Evolutionary conservation across 495 filamentous ascomycete species (phyloP).

Genomic region (Sabuloglossum arenarium): DNA sequence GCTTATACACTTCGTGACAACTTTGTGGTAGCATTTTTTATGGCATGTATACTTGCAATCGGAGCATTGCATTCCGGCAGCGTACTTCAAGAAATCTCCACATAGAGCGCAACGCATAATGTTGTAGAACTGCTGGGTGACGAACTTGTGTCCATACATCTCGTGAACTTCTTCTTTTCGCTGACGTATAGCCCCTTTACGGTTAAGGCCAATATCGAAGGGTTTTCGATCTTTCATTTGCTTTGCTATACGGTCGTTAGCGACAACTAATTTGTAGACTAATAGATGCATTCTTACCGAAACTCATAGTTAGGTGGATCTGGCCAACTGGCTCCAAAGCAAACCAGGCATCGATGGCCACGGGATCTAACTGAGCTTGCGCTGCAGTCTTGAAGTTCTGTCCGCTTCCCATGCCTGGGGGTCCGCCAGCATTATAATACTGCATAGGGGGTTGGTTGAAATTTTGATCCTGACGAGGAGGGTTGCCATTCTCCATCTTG

Average conservation of each 20-base stretch:
- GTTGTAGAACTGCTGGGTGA: conserved; percentile 97
- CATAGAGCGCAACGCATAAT: conserved; percentile 99
- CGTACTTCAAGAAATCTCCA: conserved; percentile 96
- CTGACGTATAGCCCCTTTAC: conserved; percentile 90
- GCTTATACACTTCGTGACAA: conserved; percentile 99
- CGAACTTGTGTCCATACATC: conserved; percentile 97
- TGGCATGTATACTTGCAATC: conserved; percentile 99
- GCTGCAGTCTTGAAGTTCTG: conserved; percentile 13
- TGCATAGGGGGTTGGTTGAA: conserved; percentile 22
- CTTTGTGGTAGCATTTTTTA: conserved; percentile 83
- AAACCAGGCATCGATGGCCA: conserved; percentile 88
- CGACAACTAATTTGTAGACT: background rate
- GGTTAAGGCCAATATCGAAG: conserved; percentile 73
- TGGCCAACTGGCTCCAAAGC: conserved; percentile 84
- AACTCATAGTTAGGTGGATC: conserved; percentile 71
- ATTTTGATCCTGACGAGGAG: conserved; percentile 17
- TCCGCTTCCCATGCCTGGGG: background rate
- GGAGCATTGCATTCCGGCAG: conserved; percentile 94
- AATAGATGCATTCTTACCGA: conserved; percentile 32
- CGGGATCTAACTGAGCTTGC: conserved; percentile 28
- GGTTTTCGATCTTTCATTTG: conserved; percentile 45
- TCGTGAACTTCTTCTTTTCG: conserved; percentile 94
- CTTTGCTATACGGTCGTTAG: conserved; percentile 35
- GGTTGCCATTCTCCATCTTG: conserved; percentile 45
- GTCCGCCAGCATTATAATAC: conserved; percentile 3